These are phyloP conservation scores for Plasmopara halstedii DNA, from an alignment of 352 stramenopile species.

Conservation along the genomic window DNA sequence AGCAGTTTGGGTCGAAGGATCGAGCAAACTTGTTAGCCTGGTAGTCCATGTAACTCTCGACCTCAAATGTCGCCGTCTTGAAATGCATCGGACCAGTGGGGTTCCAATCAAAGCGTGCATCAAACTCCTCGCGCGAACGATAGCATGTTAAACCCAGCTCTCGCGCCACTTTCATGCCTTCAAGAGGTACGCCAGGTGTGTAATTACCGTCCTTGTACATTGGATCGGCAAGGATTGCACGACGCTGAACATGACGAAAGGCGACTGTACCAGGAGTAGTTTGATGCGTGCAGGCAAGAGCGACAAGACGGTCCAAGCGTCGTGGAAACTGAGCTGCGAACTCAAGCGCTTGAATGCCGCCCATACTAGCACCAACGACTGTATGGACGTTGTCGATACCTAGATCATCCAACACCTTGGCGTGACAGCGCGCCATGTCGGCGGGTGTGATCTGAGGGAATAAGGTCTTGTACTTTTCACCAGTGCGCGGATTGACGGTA, in stretches of 20 bases:
- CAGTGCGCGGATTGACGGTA: slow-evolving; percentile 48
- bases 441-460: slow-evolving; percentile 82
- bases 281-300: slow-evolving; percentile 79
- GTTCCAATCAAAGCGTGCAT: slow-evolving; percentile 82
- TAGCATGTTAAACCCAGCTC: slow-evolving; percentile 87
- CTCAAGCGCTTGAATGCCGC: slow-evolving; percentile 82
- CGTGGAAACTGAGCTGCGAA: slow-evolving; percentile 79
- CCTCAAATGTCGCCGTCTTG: slow-evolving; percentile 75
- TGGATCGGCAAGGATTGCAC: slow-evolving; percentile 72
- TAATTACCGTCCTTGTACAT: slow-evolving; percentile 80
- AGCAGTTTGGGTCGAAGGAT: slow-evolving; percentile 84
- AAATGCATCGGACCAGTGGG: slow-evolving; percentile 63
- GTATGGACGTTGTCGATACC: slow-evolving; percentile 70
- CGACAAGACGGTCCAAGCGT: slow-evolving; percentile 58
- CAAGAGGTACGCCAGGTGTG: slow-evolving; percentile 33
- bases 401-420: slow-evolving; percentile 68
- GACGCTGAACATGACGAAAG: slow-evolving; percentile 75
- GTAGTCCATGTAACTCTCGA: slow-evolving; percentile 89
- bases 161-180: slow-evolving; percentile 80
- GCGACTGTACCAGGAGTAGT: slow-evolving; percentile 83
- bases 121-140: slow-evolving; percentile 83
- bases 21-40: slow-evolving; percentile 82
- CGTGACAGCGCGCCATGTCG: slow-evolving; percentile 77
- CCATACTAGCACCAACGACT: slow-evolving; percentile 84
- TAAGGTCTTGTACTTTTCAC: slow-evolving; percentile 49